A percentile compares a stretch with the other conserved stretches of the same genome.
Conservation (phyloP, 306 rosid genomes). For the Cicer bijugum region DNA sequence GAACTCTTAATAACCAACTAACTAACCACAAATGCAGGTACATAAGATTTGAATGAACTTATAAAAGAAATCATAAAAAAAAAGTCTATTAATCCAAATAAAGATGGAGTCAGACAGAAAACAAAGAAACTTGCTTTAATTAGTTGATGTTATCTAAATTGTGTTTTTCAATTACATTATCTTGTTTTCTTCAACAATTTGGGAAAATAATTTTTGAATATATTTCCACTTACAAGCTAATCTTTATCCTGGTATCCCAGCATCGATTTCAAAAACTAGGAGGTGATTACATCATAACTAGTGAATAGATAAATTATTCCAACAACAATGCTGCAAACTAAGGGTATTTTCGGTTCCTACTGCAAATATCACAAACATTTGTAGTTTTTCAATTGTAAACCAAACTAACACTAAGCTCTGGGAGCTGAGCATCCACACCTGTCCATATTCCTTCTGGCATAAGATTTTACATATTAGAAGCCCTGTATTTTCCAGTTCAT, state of each 20-base stretch:
- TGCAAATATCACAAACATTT: background rate
- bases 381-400: background rate
- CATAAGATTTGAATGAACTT: background rate
- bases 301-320: conserved; percentile 25
- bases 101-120: background rate
- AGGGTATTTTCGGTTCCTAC: background rate
- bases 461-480: conserved; percentile 10
- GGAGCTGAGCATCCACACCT: background rate
- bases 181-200: background rate
- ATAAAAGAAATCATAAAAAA: background rate
- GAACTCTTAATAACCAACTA: background rate
- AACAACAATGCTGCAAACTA: background rate
- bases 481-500: background rate
- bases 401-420: background rate
- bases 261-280: background rate
- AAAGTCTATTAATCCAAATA: conserved; percentile 10
- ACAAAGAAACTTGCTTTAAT: conserved; percentile 4
- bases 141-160: background rate
- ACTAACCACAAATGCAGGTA: background rate
- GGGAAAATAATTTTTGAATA: background rate
- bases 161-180: background rate
- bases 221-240: background rate
- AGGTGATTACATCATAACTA: background rate
- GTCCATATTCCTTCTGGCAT: background rate
- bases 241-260: background rate